These are phyloP conservation scores for Amaranthus hypochondriacus DNA, from an alignment of 148 eudicot species.

Conservation along the genomic window DNA sequence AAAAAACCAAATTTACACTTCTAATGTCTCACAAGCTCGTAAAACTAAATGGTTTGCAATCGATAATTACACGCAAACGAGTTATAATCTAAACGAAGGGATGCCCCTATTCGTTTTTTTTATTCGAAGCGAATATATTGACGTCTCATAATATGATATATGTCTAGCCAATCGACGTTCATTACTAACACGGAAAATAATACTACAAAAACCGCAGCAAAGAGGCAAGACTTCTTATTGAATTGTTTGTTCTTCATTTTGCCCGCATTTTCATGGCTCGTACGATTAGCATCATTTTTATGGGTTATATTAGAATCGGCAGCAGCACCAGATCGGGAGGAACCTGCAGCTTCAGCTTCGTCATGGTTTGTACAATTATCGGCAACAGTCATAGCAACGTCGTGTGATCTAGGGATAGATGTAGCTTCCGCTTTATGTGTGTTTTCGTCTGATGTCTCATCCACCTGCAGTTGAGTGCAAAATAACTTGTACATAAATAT, in stretches of 20 bases:
- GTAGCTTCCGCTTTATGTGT: conserved; percentile 25
- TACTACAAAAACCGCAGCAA: conserved; percentile 36
- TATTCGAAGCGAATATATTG: conserved; percentile 1
- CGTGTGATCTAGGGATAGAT: conserved; percentile 20
- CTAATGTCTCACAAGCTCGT: too few relatives aligned
- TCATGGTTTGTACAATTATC: background rate
- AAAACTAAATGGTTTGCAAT: too few relatives aligned
- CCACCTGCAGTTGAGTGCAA: conserved; percentile 27
- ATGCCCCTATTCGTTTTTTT: background rate
- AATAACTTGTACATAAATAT: background rate
- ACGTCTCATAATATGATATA: conserved; percentile 9
- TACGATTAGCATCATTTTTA: conserved; percentile 6
- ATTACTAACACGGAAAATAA: conserved; percentile 37
- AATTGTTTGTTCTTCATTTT: conserved; percentile 6
- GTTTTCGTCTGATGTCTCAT: conserved; percentile 25
- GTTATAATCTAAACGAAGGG: background rate
- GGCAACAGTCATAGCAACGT: background rate
- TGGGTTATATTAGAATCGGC: background rate
- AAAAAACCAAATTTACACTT: too few relatives aligned
- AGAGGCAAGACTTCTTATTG: conserved; percentile 18
- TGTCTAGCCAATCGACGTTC: conserved; percentile 22
- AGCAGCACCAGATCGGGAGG: conserved; percentile 17
- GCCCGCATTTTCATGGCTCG: conserved; percentile 14
- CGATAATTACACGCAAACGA: background rate
- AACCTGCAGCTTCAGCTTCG: conserved; percentile 29